A percentile compares a stretch with the other conserved stretches of the same genome.
Conservation (phyloP, 208 protist genomes). For the Lotmaria passim region DNA sequence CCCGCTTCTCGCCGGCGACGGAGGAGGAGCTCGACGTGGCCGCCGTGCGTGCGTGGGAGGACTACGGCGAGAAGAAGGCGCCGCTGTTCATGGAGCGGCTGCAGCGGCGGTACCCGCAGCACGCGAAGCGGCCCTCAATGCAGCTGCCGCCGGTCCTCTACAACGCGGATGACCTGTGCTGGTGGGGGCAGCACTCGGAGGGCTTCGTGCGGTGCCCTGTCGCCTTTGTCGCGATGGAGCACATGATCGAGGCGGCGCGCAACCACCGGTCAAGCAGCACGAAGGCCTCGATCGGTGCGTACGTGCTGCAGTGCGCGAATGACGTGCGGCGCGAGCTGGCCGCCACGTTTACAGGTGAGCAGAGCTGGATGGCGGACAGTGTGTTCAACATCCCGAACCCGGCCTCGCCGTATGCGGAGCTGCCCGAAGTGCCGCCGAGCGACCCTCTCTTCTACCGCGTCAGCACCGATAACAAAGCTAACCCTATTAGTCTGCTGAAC, state of each 20-base stretch:
- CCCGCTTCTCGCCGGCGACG: conserved; percentile 23
- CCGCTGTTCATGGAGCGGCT: conserved; percentile 29
- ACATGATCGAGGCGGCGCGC: conserved; percentile 37
- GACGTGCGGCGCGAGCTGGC: conserved; percentile 12
- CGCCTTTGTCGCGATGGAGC: conserved; percentile 33
- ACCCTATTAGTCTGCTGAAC: conserved; percentile 31
- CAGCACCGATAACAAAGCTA: conserved; percentile 15
- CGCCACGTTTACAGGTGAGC: neutral
- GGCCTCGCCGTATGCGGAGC: conserved; percentile 8
- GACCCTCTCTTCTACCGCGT: conserved; percentile 33
- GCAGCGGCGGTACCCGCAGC: neutral
- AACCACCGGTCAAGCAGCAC: conserved; percentile 28
- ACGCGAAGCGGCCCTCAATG: conserved; percentile 20
- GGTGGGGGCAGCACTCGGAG: conserved; percentile 35
- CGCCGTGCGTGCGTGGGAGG: conserved; percentile 44
- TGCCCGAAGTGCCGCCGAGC: conserved; percentile 2
- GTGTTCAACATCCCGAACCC: conserved; percentile 15
- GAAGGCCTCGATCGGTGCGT: neutral
- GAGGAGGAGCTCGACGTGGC: conserved; percentile 40
- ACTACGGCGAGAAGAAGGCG: conserved; percentile 43
- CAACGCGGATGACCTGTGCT: conserved; percentile 41
- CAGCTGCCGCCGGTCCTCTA: conserved; percentile 47
- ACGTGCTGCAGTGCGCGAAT: conserved; percentile 5
- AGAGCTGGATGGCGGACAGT: conserved; percentile 19
- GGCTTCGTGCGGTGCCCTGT: conserved; percentile 28